These are phyloP conservation scores for Coemansia sp. DNA, from an alignment of 192 early-diverging fungal genomes.

Conservation along the genomic window DNA sequence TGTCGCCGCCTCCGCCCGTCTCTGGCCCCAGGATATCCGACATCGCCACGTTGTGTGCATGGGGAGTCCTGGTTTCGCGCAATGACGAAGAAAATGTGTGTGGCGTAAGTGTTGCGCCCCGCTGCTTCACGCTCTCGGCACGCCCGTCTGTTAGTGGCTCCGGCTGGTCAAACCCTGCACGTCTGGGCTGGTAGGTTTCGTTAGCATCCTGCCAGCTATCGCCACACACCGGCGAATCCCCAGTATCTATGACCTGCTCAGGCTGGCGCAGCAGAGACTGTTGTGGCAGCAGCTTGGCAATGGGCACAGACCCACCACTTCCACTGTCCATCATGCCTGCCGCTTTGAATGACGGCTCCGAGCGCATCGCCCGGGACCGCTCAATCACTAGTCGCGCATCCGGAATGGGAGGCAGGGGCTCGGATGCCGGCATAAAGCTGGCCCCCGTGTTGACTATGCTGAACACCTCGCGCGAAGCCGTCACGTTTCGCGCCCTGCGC, in stretches of 20 bases:
- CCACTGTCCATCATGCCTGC: conserved; percentile 2
- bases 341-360: conserved; percentile 35
- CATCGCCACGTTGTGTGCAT: conserved; percentile 17
- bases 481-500: conserved; percentile 45
- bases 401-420: not conserved
- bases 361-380: conserved; percentile 35
- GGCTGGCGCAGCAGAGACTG: conserved; percentile 3
- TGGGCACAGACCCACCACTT: conserved; percentile 23
- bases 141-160: conserved; percentile 5
- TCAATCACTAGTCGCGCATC: conserved; percentile 8
- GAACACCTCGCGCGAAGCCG: conserved; percentile 47
- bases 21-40: conserved; percentile 13
- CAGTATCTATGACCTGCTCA: not conserved
- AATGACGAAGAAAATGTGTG: conserved; percentile 26
- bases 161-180: conserved; percentile 35
- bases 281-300: conserved; percentile 14
- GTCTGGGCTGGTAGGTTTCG: conserved; percentile 6
- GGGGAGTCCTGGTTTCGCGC: not conserved
- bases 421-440: conserved; percentile 34
- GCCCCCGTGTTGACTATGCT: conserved; percentile 31
- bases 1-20: conserved; percentile 25
- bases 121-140: conserved; percentile 42
- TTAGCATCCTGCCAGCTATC: not conserved
- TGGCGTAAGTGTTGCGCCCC: conserved; percentile 18
- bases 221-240: not conserved